Percentiles rank a stretch among this genome's conserved stretches.
These are phyloP conservation scores for Candida chilensis DNA, from an alignment of 805 yeast species.

Conservation along the genomic window DNA sequence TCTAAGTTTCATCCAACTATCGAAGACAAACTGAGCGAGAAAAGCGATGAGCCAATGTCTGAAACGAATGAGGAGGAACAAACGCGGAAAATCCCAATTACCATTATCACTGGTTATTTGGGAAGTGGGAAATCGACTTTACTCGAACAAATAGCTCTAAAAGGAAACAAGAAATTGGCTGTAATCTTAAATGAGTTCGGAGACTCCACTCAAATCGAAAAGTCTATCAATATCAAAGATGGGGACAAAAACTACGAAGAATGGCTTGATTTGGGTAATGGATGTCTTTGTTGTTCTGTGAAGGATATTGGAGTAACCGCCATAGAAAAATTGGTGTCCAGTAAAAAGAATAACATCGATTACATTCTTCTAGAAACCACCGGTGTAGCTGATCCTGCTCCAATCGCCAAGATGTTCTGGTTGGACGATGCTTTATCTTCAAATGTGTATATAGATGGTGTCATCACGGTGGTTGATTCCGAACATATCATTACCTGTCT, in stretches of 20 bases:
- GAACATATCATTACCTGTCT: slow-evolving; percentile 57
- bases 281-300: slow-evolving; percentile 94
- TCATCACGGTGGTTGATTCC: slow-evolving; percentile 78
- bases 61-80: slow-evolving; percentile 10
- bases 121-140: slow-evolving; percentile 94
- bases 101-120: slow-evolving; percentile 88
- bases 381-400: slow-evolving; percentile 97
- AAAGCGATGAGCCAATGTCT: not conserved
- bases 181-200: slow-evolving; percentile 91
- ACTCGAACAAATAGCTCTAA: slow-evolving; percentile 62
- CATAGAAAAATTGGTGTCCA: slow-evolving; percentile 74
- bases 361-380: slow-evolving; percentile 91
- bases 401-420: slow-evolving; percentile 97
- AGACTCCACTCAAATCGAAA: slow-evolving; percentile 83
- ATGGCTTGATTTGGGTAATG: slow-evolving; percentile 95
- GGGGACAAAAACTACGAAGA: slow-evolving; percentile 61
- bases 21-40: not conserved
- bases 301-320: slow-evolving; percentile 94
- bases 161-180: slow-evolving; percentile 70
- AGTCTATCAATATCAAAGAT: slow-evolving; percentile 63
- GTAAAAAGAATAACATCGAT: slow-evolving; percentile 68
- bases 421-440: slow-evolving; percentile 82
- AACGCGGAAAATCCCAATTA: slow-evolving; percentile 64
- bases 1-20: not conserved
- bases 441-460: slow-evolving; percentile 84